Evolutionary conservation across 129 eudicot genomes (phyloP).

Genomic region (Centrapalus pauciflorus): DNA sequence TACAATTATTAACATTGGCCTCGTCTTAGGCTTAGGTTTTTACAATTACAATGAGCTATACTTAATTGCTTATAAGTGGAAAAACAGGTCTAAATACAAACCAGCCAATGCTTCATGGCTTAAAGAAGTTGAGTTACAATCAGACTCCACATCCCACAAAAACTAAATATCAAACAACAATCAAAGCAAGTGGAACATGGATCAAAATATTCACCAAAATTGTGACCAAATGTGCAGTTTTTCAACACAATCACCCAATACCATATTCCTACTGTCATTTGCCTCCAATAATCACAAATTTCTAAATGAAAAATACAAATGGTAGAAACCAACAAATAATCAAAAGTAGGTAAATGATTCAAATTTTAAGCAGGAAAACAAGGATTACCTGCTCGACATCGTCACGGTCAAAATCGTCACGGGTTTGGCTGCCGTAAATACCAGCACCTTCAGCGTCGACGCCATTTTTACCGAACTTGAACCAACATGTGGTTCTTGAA

Average conservation of each 20-base stretch:
- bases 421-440: slow-evolving; percentile 79
- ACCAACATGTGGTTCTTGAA: slow-evolving; percentile 67
- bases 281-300: background rate
- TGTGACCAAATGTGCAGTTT: too few species aligned
- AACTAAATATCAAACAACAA: slow-evolving; percentile 4
- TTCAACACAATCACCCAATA: background rate
- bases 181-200: slow-evolving; percentile 2
- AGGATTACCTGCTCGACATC: slow-evolving; percentile 85
- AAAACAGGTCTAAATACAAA: too few species aligned
- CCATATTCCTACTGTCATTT: background rate
- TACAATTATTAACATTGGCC: too few species aligned
- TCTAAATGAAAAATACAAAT: background rate
- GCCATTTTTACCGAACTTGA: slow-evolving; percentile 84
- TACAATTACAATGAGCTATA: too few species aligned
- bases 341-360: background rate
- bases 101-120: too few species aligned
- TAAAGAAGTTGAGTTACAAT: too few species aligned
- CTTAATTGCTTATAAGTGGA: too few species aligned
- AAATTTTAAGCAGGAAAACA: background rate
- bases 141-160: background rate
- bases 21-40: too few species aligned
- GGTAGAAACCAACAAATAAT: background rate
- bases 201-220: background rate
- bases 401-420: slow-evolving; percentile 84
- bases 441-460: slow-evolving; percentile 96